These are phyloP conservation scores for Macrocybe gigantea DNA, from an alignment of 768 basidiomycete genomes.

Conservation along the genomic window DNA sequence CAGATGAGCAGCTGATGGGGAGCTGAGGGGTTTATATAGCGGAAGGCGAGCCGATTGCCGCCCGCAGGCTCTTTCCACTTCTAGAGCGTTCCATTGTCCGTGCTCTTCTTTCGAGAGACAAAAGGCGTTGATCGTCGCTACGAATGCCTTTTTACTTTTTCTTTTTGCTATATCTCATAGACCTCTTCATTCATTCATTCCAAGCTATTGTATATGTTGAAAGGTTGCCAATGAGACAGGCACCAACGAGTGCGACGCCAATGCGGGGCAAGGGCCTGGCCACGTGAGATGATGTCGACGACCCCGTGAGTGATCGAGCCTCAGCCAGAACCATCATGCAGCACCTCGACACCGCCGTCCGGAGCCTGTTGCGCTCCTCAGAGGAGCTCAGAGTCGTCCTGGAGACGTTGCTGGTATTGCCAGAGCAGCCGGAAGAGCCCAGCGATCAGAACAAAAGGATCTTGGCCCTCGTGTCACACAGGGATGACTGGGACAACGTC, in stretches of 20 bases:
- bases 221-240: no score
- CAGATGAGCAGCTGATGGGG: no score
- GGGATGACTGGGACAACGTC: constrained; percentile 29
- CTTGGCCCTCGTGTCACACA: constrained; percentile 48
- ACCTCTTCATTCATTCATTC: not conserved
- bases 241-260: not conserved
- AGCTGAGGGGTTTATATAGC: no score
- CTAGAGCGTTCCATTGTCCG: constrained; percentile 1
- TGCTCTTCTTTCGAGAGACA: not conserved
- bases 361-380: constrained; percentile 20
- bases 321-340: no score
- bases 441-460: constrained; percentile 24
- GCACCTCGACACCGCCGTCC: constrained; percentile 2
- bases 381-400: constrained; percentile 42
- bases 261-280: not conserved
- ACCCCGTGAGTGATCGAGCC: no score
- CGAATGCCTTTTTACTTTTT: no score
- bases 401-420: constrained; percentile 26
- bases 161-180: not conserved
- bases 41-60: no score
- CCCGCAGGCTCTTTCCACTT: not conserved
- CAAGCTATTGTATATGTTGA: not conserved
- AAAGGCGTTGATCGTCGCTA: not conserved
- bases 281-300: no score
- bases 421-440: not conserved